Evolutionary conservation across 2,329 filamentous ascomycete genomes (phyloP).

Genomic region (Cadophora luteo-olivacea): DNA sequence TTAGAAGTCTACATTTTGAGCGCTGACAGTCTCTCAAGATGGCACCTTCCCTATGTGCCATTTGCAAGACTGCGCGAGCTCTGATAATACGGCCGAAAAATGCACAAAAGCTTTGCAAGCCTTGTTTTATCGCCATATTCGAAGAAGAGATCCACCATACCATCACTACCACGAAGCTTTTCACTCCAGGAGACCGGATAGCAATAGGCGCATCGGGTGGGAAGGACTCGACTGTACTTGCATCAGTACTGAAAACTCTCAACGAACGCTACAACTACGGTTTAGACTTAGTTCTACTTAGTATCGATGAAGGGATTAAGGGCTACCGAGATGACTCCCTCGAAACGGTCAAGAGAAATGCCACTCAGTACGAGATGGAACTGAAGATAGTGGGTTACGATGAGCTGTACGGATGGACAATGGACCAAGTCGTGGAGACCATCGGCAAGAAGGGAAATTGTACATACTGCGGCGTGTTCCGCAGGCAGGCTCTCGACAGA

Average conservation of each 20-base stretch:
- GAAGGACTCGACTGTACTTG: slow-evolving; percentile 96
- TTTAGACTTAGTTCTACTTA: slow-evolving; percentile 83
- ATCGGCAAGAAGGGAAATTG: slow-evolving; percentile 99
- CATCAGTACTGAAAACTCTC: slow-evolving; percentile 90
- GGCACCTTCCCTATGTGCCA: slow-evolving; percentile 77
- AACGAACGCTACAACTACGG: slow-evolving; percentile 91
- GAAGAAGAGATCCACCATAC: slow-evolving; percentile 95
- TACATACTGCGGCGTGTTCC: slow-evolving; percentile 97
- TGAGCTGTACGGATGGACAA: slow-evolving; percentile 97
- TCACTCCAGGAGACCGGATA: slow-evolving; percentile 81
- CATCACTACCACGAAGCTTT: slow-evolving; percentile 81
- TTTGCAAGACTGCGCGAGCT: slow-evolving; percentile 79
- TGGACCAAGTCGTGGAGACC: slow-evolving; percentile 97
- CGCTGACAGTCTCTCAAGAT: slow-evolving; percentile 47
- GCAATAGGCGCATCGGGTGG: slow-evolving; percentile 97
- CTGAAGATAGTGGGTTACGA: slow-evolving; percentile 92
- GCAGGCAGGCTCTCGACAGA: slow-evolving; percentile 90
- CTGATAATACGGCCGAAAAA: slow-evolving; percentile 95
- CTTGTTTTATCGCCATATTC: slow-evolving; percentile 86
- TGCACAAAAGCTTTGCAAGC: slow-evolving; percentile 88
- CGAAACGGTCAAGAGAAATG: slow-evolving; percentile 95
- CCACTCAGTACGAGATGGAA: slow-evolving; percentile 87
- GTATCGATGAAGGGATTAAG: slow-evolving; percentile 96
- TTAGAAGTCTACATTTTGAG: not conserved
- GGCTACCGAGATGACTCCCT: slow-evolving; percentile 96